Evolutionary conservation across 2,329 filamentous ascomycete genomes (phyloP), one percentile per base, ranked within the genome.

Genomic region (Colletotrichum noveboracense): DNA sequence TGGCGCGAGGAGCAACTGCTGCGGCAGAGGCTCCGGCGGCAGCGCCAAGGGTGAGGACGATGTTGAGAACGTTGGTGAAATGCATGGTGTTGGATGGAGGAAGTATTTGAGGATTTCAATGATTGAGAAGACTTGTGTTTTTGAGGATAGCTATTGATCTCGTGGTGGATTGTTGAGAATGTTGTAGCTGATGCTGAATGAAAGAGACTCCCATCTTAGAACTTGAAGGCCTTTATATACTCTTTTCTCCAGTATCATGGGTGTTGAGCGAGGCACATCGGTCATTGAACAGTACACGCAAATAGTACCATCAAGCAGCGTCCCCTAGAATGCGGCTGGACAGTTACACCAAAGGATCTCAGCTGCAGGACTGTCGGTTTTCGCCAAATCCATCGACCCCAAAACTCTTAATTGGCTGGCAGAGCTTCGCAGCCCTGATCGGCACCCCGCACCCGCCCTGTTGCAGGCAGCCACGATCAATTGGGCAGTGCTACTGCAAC

Each of bases 61-160:
- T 52, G n/a, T 52, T 52, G 43, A 52, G 43, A 52, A 52, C 43
- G 43, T 52, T 52, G 43, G 43, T 52, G 43, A 52, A 52, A 52
- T 52, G 43, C 43, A 52, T 52, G 10, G 1, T 21, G n/a, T 21
- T 7, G n/a, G n/a, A 21, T 10, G 3, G n/a, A 52, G 12, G 10
- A 1, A 13, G 1, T 21, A 52, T 21, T 21, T 5, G 2, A 52
- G 3, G 6, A 13, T 7, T 52, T 13, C 0, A 21, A 21, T 13
- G 9, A 48, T 21, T 48, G 18, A 16, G 16, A 12, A n/a, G 10
- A 24, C 6, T 52, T 52, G 12, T 48, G 3, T 21, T 21, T 13
- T 1, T 52, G 43, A 13, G n/a, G n/a, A n/a, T n/a, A n/a, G n/a
- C n/a, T n/a, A n/a, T n/a, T n/a, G n/a, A n/a, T n/a, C n/a, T n/a